A percentile compares a stretch with the other conserved stretches of the same genome.
Evolutionary conservation across 495 filamentous ascomycete genomes (phyloP).

Genomic region (Lepraria neglecta): DNA sequence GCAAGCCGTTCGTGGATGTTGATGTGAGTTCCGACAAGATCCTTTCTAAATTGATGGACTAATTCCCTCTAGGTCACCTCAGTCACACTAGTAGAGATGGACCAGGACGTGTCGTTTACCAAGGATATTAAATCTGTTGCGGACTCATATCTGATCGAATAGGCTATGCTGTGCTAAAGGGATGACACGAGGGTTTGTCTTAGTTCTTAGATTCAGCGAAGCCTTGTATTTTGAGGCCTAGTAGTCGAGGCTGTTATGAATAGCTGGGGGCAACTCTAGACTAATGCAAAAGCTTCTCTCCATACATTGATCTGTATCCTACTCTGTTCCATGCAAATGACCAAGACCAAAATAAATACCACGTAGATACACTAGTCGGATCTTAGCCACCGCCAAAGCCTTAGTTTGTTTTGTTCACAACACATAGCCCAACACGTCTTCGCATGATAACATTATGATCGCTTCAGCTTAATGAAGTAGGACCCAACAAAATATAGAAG

Average conservation of each 20-base stretch:
- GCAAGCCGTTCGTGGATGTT: conserved; percentile 78
- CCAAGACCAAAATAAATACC: too few species aligned
- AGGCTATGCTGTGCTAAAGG: conserved; percentile 26
- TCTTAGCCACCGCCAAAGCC: not conserved
- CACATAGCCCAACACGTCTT: too few species aligned
- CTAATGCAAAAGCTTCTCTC: too few species aligned
- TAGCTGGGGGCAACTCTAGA: too few species aligned
- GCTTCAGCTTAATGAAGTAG: too few species aligned
- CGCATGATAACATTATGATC: too few species aligned
- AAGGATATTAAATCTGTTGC: conserved; percentile 84
- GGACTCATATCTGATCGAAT: conserved; percentile 77
- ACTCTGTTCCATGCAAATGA: too few species aligned
- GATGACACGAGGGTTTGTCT: not conserved
- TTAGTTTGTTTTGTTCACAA: not conserved
- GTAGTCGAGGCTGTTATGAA: too few species aligned
- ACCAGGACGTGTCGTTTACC: conserved; percentile 75
- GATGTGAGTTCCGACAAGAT: conserved; percentile 55
- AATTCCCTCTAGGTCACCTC: conserved; percentile 52
- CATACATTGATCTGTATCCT: too few species aligned
- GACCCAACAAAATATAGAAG: not conserved
- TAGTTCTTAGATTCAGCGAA: too few species aligned
- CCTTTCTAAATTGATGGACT: conserved; percentile 13
- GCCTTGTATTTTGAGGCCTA: too few species aligned
- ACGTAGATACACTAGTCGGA: too few species aligned
- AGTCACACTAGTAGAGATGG: conserved; percentile 68